phyloP scores from a whole-genome alignment of 495 filamentous ascomycete genomes.

The Lindgomyces ingoldianus region DNA sequence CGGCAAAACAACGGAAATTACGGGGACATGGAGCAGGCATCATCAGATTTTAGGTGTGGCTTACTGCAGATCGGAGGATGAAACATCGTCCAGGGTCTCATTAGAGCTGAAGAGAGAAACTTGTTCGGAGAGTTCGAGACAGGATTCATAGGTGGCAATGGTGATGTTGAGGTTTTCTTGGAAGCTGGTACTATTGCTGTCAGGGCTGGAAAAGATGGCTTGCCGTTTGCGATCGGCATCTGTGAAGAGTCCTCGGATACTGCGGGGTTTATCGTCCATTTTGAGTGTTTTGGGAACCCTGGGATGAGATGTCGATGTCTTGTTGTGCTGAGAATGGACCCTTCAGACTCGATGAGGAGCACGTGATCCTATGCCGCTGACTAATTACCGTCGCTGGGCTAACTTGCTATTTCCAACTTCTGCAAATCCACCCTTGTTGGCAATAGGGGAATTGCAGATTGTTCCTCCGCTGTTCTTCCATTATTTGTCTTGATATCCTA shows the following conservation, averaged over 20 bases:
- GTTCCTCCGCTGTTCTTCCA: too few species aligned
- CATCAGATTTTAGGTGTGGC: slow-evolving; percentile 3
- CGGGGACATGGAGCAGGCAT: too few species aligned
- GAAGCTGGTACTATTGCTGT: slow-evolving; percentile 61
- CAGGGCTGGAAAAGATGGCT: slow-evolving; percentile 49
- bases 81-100: slow-evolving; percentile 84
- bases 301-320: not conserved
- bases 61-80: slow-evolving; percentile 79
- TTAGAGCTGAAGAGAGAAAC: slow-evolving; percentile 87
- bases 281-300: not conserved
- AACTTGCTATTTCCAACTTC: too few species aligned
- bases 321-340: too few species aligned
- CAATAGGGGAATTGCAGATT: too few species aligned
- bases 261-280: slow-evolving; percentile 62
- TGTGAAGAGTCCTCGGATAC: slow-evolving; percentile 58
- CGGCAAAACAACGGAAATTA: slow-evolving; percentile 5
- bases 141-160: slow-evolving; percentile 70
- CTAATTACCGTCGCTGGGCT: not conserved
- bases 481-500: too few species aligned
- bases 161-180: slow-evolving; percentile 65
- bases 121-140: slow-evolving; percentile 64
- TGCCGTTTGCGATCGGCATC: slow-evolving; percentile 59
- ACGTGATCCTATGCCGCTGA: not conserved
- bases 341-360: too few species aligned
- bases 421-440: too few species aligned